Base-by-base conservation (phyloP, 2,329 filamentous ascomycete genomes). In the Colletotrichum melonis region DNA sequence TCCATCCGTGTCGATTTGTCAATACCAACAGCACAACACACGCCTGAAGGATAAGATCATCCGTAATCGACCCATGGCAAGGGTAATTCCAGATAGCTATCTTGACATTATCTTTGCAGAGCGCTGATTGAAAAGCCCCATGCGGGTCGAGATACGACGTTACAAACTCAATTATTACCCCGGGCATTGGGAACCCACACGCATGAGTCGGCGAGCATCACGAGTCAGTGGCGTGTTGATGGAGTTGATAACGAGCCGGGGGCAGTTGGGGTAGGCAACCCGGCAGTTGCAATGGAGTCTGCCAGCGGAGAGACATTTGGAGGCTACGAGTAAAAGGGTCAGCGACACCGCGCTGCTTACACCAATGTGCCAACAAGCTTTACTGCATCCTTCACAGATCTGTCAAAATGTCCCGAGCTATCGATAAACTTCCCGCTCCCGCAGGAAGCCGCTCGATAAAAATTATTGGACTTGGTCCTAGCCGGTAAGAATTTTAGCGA, bases 381-480 rank as follows among this genome's bases (percentile, higher is more conserved):
- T 22, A n/a, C 22, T 9, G 57, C 64, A 35, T 22, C 49, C 24
- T 28, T 5, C 35, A 26, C 12, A 49, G 11, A 12, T 19, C 4
- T n/a, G 7, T 30, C 42, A 42, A 60, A 52, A 73, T 73, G 66
- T 59, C 60, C 54, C 59, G 70, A 4, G 66, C 70, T 35, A 55
- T 73, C 67, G 66, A 73, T 73, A 62, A n/a, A 58, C 70, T 73
- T 69, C 66, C 59, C 60, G 42, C 59, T 24, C 70, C 66, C 11
- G 55, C n/a, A 28, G 59, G 56, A 14, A 46, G 22, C 22, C 70
- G 66, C 7, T 42, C 70, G 22, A 73, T 73, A 24, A 73, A 70
- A 46, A 46, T 73, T 22, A 65, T 73, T 52, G 70, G 70, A 30
- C 70, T 73, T 9, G 70, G 70, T 49, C 70, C 70, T 12, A 73